These are phyloP conservation scores for Penicillium sp. DNA, from an alignment of 2,329 filamentous ascomycete species.

Conservation along the genomic window DNA sequence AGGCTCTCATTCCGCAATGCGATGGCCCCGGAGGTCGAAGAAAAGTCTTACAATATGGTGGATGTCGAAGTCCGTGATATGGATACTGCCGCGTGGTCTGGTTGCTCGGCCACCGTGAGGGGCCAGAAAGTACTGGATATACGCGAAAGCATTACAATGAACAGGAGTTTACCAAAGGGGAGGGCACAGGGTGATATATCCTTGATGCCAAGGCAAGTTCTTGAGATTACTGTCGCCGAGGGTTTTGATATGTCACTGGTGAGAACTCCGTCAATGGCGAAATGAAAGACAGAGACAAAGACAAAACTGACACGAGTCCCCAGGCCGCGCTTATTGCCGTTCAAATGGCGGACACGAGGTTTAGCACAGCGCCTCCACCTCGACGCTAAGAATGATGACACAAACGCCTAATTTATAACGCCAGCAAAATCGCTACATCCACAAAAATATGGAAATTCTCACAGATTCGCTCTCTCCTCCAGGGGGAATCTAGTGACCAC, in stretches of 20 bases:
- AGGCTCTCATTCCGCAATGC: conserved; percentile 28
- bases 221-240: conserved; percentile 16
- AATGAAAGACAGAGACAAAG: too few relatives aligned
- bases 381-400: background rate
- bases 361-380: conserved; percentile 1
- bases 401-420: background rate
- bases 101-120: background rate
- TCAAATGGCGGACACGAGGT: conserved; percentile 5
- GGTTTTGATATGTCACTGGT: conserved; percentile 15
- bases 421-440: background rate
- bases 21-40: conserved; percentile 18
- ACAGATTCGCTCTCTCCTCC: background rate
- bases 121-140: conserved; percentile 15
- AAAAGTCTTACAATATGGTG: conserved; percentile 18
- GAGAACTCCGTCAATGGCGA: background rate
- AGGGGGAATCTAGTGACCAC: background rate
- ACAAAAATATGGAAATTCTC: background rate
- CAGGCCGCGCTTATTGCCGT: conserved; percentile 4
- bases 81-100: background rate
- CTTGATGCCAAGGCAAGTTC: conserved; percentile 2
- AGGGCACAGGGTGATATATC: background rate
- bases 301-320: background rate
- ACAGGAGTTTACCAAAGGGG: conserved; percentile 2
- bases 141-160: conserved; percentile 15
- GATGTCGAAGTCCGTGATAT: conserved; percentile 14